Base-by-base conservation (phyloP, 371 early-diverging fungal genomes). In the Mucor lusitanicus region DNA sequence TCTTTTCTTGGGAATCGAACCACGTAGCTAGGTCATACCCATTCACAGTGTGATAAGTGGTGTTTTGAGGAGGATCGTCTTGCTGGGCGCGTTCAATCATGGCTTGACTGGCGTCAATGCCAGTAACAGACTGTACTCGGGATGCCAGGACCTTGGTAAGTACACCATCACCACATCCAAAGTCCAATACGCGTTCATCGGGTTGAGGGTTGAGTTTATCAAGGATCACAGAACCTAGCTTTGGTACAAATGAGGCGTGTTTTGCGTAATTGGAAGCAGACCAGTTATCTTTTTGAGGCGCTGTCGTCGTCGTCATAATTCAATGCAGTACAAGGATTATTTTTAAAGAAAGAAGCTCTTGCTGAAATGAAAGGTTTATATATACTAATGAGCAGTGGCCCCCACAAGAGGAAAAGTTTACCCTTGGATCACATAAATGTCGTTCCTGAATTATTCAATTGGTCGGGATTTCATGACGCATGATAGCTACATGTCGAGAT, bases 121-220 rank as follows among this genome's bases (percentile, higher is more conserved):
- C 92, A 19, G 89, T 84, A 0, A 91, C 90, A 4, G 67, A 64
- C 12, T 73, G 70, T 61, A 85, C 85, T 19, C 65, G 57, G 11
- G 67, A 54, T 23, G 84, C 80, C 33, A 92, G 78, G 19, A 82
- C 63, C 7, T 68, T 28, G 7, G 91, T 92, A 37, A 91, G 65
- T 0, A 81, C 69, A n/a, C 90, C 92, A 65, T 89, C 87, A 25
- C 92, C 92, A 64, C 90, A 90, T 11, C 92, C 92, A 62, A 91
- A 76, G 70, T 92, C 92, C 12, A 92, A 77, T 50, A 92, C 81
- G 13, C 68, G 74, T 28, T 89, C 89, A 25, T 77, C 56, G 0
- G 79, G 64, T 59, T 86, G 71, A 8, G 88, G 79, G 11, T 76
- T 68, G 32, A 90, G 78, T 65, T 84, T 77, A 17, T 74, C 67